Percentiles rank a stretch among this genome's conserved stretches.
These are phyloP conservation scores for Aspergillus fijiensis DNA, from an alignment of 2,329 filamentous ascomycete species.

Conservation along the genomic window DNA sequence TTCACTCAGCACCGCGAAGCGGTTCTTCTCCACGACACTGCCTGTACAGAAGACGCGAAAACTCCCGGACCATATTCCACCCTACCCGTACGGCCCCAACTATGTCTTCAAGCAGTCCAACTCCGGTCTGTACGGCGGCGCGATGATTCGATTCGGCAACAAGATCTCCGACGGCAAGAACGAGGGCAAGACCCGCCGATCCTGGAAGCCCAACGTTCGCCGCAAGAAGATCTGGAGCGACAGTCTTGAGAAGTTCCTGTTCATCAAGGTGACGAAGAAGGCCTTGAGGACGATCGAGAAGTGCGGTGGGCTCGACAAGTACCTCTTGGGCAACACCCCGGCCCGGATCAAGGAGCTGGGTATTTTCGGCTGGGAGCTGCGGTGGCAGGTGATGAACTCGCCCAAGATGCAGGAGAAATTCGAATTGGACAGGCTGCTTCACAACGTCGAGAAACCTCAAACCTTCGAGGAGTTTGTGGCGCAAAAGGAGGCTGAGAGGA, in stretches of 20 bases:
- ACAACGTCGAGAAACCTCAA: slow-evolving; percentile 62
- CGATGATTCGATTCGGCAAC: slow-evolving; percentile 50
- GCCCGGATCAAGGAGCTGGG: slow-evolving; percentile 81
- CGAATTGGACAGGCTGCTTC: slow-evolving; percentile 58
- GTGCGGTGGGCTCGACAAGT: slow-evolving; percentile 85
- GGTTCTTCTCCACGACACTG: slow-evolving; percentile 40
- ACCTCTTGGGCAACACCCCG: slow-evolving; percentile 78
- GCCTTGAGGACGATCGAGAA: slow-evolving; percentile 66
- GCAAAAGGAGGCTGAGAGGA: slow-evolving; percentile 41
- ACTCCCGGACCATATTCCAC: slow-evolving; percentile 42
- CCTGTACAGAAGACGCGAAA: slow-evolving; percentile 31
- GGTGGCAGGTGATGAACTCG: slow-evolving; percentile 88
- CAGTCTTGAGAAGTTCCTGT: slow-evolving; percentile 44
- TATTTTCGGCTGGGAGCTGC: slow-evolving; percentile 82
- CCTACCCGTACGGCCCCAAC: slow-evolving; percentile 49
- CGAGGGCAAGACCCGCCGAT: slow-evolving; percentile 49
- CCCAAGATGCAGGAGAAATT: slow-evolving; percentile 65
- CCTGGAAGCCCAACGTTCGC: slow-evolving; percentile 52
- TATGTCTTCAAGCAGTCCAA: slow-evolving; percentile 48
- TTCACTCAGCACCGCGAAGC: slow-evolving; percentile 37
- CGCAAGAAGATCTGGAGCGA: slow-evolving; percentile 49
- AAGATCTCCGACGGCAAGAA: slow-evolving; percentile 52
- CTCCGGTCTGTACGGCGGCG: slow-evolving; percentile 49
- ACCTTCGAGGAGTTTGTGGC: slow-evolving; percentile 46
- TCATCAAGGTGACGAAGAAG: slow-evolving; percentile 47